phyloP scores from a whole-genome alignment of 352 stramenopile species.

The Globisporangium nodosum region DNA sequence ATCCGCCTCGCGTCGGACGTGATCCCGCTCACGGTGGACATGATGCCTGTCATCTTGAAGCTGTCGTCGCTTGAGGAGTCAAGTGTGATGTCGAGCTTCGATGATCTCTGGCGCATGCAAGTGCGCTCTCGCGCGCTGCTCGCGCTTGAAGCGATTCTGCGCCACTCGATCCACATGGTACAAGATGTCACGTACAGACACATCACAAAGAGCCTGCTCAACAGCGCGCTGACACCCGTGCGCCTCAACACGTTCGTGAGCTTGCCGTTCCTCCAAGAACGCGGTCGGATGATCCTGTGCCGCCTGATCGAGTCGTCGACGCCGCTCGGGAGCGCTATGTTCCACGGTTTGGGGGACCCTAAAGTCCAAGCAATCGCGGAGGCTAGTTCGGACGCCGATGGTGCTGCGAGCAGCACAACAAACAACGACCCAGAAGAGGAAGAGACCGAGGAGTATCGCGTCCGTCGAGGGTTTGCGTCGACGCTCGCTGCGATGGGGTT shows the following conservation, averaged over 20 bases:
- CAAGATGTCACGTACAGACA: constrained; percentile 27
- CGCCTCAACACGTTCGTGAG: constrained; percentile 68
- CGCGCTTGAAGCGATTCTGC: constrained; percentile 71
- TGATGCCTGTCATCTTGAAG: constrained; percentile 83
- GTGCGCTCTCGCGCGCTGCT: constrained; percentile 80
- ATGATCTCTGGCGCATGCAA: constrained; percentile 79
- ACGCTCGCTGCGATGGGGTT: constrained; percentile 85
- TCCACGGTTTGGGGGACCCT: constrained; percentile 55
- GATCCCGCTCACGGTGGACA: constrained; percentile 48
- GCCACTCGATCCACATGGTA: constrained; percentile 40
- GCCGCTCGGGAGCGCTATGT: constrained; percentile 74
- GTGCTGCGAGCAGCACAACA: constrained; percentile 14
- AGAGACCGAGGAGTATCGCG: constrained; percentile 65
- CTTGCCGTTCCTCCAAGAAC: constrained; percentile 70
- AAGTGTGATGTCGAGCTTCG: constrained; percentile 55
- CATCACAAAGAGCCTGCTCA: constrained; percentile 48
- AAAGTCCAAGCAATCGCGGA: constrained; percentile 24
- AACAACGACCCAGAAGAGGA: constrained; percentile 63
- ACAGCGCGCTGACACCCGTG: constrained; percentile 58
- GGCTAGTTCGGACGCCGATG: not conserved
- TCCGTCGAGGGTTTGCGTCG: constrained; percentile 71
- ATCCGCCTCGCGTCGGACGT: constrained; percentile 52
- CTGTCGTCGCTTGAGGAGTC: constrained; percentile 72
- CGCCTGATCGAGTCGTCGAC: constrained; percentile 81
- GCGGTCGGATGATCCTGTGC: constrained; percentile 79